Evolutionary conservation across 345 rosid genomes (phyloP).

Genomic region (Cardamine occulta): DNA sequence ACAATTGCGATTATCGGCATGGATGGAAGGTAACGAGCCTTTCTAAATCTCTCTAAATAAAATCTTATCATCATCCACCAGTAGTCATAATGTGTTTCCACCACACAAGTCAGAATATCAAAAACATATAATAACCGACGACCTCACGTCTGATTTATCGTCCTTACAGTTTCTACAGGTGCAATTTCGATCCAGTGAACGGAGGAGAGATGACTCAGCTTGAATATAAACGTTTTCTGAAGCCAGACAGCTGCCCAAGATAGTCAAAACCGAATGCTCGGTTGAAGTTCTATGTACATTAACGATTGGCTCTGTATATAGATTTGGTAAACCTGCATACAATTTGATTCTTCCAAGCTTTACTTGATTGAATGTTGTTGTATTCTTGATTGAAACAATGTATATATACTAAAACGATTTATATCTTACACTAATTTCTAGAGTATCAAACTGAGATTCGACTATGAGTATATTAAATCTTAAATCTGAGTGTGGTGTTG

Average conservation of each 20-base stretch:
- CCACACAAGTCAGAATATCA: constrained; percentile 4
- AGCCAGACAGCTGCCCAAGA: constrained; percentile 44
- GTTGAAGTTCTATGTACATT: constrained; percentile 16
- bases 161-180: constrained; percentile 79
- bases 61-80: constrained; percentile 13
- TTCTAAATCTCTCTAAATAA: constrained; percentile 1
- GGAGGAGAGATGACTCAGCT: constrained; percentile 96
- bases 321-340: constrained; percentile 23
- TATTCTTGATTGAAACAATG: constrained; percentile 34
- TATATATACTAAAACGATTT: constrained; percentile 11
- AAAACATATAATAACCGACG: background rate
- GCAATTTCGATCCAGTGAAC: constrained; percentile 77
- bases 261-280: constrained; percentile 17
- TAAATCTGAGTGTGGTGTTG: background rate
- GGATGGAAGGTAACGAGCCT: constrained; percentile 73
- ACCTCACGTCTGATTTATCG: constrained; percentile 8
- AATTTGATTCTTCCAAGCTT: constrained; percentile 18
- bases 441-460: background rate
- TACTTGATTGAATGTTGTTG: constrained; percentile 32
- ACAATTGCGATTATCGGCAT: constrained; percentile 70
- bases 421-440: background rate
- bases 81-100: background rate
- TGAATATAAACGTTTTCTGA: constrained; percentile 73
- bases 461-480: background rate
- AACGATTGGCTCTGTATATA: constrained; percentile 31